phyloP scores from a whole-genome alignment of 495 filamentous ascomycete species.

The Aspergillus carlsbadensis region DNA sequence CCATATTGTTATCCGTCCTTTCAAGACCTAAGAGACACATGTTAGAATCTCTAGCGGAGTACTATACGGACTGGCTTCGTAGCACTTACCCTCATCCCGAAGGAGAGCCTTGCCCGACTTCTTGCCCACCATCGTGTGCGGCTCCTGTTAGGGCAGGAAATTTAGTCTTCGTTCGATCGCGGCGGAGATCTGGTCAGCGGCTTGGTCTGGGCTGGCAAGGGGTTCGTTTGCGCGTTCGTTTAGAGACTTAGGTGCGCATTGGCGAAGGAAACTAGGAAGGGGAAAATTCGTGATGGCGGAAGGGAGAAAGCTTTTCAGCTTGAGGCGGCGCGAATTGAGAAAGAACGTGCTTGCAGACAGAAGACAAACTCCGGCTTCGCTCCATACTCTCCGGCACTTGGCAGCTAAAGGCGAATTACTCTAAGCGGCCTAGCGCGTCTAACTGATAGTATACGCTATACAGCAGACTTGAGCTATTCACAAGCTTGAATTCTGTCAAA shows the following conservation, averaged over 20 bases:
- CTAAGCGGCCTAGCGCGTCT: slow-evolving; percentile 2
- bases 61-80: not conserved
- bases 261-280: not conserved
- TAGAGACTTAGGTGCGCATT: not conserved
- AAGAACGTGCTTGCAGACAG: slow-evolving; percentile 4
- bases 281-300: not conserved
- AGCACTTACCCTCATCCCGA: slow-evolving; percentile 58
- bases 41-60: slow-evolving; percentile 2
- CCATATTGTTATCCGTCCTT: slow-evolving; percentile 96
- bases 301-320: not conserved
- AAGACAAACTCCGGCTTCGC: slow-evolving; percentile 12
- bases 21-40: slow-evolving; percentile 65
- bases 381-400: slow-evolving; percentile 14
- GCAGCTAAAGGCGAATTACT: slow-evolving; percentile 8
- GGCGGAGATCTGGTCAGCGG: slow-evolving; percentile 6
- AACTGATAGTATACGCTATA: not conserved
- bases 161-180: not conserved
- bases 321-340: slow-evolving; percentile 3
- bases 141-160: not conserved
- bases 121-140: slow-evolving; percentile 58
- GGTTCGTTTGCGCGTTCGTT: not conserved
- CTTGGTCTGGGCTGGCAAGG: not conserved
- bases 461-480: no score
- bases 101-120: slow-evolving; percentile 63
- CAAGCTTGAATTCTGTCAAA: not conserved